A percentile compares a stretch with the other conserved stretches of the same genome.
phyloP scores from a whole-genome alignment of 2,329 filamentous ascomycete genomes.

The Xylaria sp. region DNA sequence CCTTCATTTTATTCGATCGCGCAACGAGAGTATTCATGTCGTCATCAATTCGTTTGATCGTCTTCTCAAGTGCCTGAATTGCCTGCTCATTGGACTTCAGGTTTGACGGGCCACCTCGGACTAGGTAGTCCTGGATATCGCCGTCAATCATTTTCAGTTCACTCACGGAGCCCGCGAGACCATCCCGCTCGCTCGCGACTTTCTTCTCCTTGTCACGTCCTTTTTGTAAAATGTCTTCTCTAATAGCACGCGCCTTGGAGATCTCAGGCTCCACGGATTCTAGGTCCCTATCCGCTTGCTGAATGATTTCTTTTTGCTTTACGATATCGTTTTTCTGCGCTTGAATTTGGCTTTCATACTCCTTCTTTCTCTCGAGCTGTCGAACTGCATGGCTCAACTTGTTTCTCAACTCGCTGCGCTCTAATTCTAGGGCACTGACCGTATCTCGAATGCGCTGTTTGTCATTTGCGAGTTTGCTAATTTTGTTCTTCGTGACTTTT shows the following conservation, averaged over 20 bases:
- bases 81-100: slow-evolving; percentile 76
- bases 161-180: slow-evolving; percentile 77
- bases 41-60: slow-evolving; percentile 72
- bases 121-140: slow-evolving; percentile 83
- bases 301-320: slow-evolving; percentile 76
- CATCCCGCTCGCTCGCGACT: slow-evolving; percentile 76
- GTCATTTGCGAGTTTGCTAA: slow-evolving; percentile 74
- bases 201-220: slow-evolving; percentile 78
- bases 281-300: slow-evolving; percentile 76
- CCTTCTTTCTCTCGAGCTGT: slow-evolving; percentile 83
- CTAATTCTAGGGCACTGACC: slow-evolving; percentile 78
- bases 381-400: slow-evolving; percentile 76
- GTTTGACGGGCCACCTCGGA: slow-evolving; percentile 77
- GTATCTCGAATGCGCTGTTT: slow-evolving; percentile 76
- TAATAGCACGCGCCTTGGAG: slow-evolving; percentile 76
- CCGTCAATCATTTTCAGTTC: slow-evolving; percentile 79
- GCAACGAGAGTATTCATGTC: slow-evolving; percentile 75
- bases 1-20: slow-evolving; percentile 80
- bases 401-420: slow-evolving; percentile 78
- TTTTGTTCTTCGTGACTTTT: slow-evolving; percentile 69
- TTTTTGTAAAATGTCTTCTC: slow-evolving; percentile 79
- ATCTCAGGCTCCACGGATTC: slow-evolving; percentile 80
- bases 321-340: slow-evolving; percentile 74
- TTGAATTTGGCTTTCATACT: slow-evolving; percentile 76
- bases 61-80: slow-evolving; percentile 73